phyloP scores from a whole-genome alignment of 148 eudicot genomes.

The Oxyria digyna region DNA sequence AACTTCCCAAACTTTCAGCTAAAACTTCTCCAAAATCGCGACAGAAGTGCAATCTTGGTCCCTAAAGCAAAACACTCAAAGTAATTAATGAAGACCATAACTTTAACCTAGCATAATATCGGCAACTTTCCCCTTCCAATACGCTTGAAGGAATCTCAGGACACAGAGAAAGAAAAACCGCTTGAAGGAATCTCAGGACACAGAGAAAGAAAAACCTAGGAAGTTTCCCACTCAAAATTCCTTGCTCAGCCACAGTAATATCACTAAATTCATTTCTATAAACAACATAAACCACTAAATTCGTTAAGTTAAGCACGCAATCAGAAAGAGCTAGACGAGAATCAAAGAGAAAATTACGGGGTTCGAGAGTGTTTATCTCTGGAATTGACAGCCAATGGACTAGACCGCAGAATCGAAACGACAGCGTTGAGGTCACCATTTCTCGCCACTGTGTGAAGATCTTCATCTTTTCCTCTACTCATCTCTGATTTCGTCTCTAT shows the following conservation, averaged over 20 bases:
- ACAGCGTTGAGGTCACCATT: conserved; percentile 62
- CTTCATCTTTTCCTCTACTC: conserved; percentile 20
- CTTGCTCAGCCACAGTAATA: neutral
- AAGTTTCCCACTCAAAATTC: neutral
- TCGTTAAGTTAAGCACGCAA: neutral
- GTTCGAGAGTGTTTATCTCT: conserved; percentile 91
- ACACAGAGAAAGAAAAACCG: neutral
- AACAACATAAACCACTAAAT: neutral
- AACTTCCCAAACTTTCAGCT: neutral
- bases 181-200: too few species aligned
- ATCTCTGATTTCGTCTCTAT: conserved; percentile 4
- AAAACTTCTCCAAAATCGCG: neutral
- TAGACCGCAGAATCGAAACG: conserved; percentile 35
- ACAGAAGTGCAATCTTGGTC: neutral
- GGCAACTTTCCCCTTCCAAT: neutral
- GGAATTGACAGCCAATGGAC: conserved; percentile 58
- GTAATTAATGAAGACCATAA: neutral
- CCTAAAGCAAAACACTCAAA: neutral
- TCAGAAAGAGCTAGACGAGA: neutral
- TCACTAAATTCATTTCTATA: neutral
- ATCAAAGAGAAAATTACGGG: conserved; percentile 45
- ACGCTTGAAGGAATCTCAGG: neutral
- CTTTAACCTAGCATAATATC: neutral
- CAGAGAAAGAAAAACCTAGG: neutral
- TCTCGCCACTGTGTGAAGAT: conserved; percentile 62